Evolutionary conservation across 768 basidiomycete genomes (phyloP).

Genomic region (Suillus tomentosus): DNA sequence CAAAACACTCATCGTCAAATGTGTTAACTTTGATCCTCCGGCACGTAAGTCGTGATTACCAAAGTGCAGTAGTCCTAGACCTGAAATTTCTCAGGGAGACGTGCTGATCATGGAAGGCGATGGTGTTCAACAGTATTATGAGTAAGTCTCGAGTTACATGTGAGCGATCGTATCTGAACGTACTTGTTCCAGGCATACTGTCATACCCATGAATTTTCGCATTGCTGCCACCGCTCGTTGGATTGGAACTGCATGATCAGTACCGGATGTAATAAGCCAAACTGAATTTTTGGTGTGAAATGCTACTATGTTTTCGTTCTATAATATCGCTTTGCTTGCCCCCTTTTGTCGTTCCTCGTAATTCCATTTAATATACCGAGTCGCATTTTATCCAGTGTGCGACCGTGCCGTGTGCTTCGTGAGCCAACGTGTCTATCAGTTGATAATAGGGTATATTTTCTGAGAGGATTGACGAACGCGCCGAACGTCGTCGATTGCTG

Average conservation of each 20-base stretch:
- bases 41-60: slow-evolving; percentile 49
- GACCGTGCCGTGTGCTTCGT: neutral
- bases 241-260: slow-evolving; percentile 44
- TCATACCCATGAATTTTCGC: slow-evolving; percentile 71
- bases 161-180: slow-evolving; percentile 17
- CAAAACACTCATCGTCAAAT: slow-evolving; percentile 28
- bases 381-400: neutral
- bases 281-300: slow-evolving; percentile 2
- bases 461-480: neutral
- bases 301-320: neutral
- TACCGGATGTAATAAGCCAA: neutral
- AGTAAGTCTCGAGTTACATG: slow-evolving; percentile 45
- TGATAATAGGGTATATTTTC: neutral
- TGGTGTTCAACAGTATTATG: slow-evolving; percentile 66
- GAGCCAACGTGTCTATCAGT: neutral
- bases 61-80: slow-evolving; percentile 7
- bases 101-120: slow-evolving; percentile 77
- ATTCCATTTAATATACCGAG: neutral
- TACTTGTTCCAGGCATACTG: slow-evolving; percentile 59
- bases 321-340: neutral
- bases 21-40: slow-evolving; percentile 61
- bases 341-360: neutral
- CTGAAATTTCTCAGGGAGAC: slow-evolving; percentile 57
- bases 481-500: neutral
- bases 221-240: slow-evolving; percentile 79